These are phyloP conservation scores for Dryadomyces sulphureus DNA, from an alignment of 2,329 filamentous ascomycete species.

Conservation along the genomic window DNA sequence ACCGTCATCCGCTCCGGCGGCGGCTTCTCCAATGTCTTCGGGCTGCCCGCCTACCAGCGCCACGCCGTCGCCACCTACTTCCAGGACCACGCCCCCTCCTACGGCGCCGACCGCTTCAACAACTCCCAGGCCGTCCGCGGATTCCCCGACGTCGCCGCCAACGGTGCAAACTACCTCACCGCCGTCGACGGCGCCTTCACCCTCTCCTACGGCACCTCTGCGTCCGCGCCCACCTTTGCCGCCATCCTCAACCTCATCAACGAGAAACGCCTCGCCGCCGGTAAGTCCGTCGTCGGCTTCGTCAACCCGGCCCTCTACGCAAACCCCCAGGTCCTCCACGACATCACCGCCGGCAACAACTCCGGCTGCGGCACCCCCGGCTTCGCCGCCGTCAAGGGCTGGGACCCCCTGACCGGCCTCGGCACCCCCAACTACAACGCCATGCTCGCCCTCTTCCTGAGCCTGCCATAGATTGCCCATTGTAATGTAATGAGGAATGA, in stretches of 20 bases:
- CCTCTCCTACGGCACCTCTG: slow-evolving; percentile 33
- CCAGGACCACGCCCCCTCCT: slow-evolving; percentile 23
- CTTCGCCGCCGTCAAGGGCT: slow-evolving; percentile 15
- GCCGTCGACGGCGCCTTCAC: slow-evolving; percentile 25
- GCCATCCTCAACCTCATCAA: slow-evolving; percentile 48
- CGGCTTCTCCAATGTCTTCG: slow-evolving; percentile 31
- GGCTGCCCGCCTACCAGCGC: slow-evolving; percentile 25
- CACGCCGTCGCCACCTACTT: slow-evolving; percentile 10
- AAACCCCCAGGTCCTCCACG: slow-evolving; percentile 17
- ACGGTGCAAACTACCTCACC: slow-evolving; percentile 21
- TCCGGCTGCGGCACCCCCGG: slow-evolving; percentile 19
- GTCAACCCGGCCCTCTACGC: slow-evolving; percentile 18
- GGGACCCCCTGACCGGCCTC: slow-evolving; percentile 15
- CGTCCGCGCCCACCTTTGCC: slow-evolving; percentile 38
- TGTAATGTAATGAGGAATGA: neutral
- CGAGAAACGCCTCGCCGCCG: slow-evolving; percentile 38
- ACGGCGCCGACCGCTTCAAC: slow-evolving; percentile 22
- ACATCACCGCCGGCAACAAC: slow-evolving; percentile 16
- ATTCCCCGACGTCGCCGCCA: slow-evolving; percentile 14
- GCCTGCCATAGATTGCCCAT: slow-evolving; percentile 8
- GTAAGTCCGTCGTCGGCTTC: slow-evolving; percentile 24
- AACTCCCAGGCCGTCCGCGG: slow-evolving; percentile 24
- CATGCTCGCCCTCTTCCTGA: slow-evolving; percentile 14
- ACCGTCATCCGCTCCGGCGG: slow-evolving; percentile 29
- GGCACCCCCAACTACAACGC: slow-evolving; percentile 19